Percentiles rank a stretch among this genome's conserved stretches.
Evolutionary conservation across 2,329 filamentous ascomycete genomes (phyloP).

Genomic region (Fusarium bactridioides): DNA sequence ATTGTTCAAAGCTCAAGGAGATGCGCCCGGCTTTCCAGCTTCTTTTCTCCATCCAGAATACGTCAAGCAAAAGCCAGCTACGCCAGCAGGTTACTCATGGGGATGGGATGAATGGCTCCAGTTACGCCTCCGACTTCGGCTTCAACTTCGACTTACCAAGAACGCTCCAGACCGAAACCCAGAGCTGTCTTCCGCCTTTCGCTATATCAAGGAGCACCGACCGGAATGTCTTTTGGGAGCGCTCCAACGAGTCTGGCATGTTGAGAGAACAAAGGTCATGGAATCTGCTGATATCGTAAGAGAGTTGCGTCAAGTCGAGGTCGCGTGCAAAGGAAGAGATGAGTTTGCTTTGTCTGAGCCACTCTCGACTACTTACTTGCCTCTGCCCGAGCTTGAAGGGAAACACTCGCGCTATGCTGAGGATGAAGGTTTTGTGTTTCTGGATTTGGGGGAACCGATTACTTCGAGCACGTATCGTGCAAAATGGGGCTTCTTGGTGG

Average conservation of each 20-base stretch:
- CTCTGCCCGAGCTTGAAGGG: constrained; percentile 24
- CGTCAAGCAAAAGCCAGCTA: background rate
- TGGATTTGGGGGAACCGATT: constrained; percentile 22
- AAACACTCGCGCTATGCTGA: constrained; percentile 29
- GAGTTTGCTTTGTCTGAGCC: background rate
- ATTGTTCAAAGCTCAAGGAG: background rate
- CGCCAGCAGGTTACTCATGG: background rate
- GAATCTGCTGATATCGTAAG: background rate
- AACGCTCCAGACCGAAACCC: background rate
- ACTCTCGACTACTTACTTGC: constrained; percentile 15
- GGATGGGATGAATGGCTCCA: constrained; percentile 32
- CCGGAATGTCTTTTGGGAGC: constrained; percentile 2
- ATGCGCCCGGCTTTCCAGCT: background rate
- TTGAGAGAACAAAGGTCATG: background rate
- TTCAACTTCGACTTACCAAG: background rate
- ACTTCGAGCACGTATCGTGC: constrained; percentile 4
- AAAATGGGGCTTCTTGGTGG: constrained; percentile 34
- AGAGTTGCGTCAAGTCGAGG: constrained; percentile 9
- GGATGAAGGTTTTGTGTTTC: constrained; percentile 17
- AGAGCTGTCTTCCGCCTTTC: constrained; percentile 2
- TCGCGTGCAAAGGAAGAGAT: constrained; percentile 11
- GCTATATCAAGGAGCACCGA: constrained; percentile 15
- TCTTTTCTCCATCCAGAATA: constrained; percentile 19
- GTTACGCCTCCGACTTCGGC: background rate
- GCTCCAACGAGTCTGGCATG: constrained; percentile 10